phyloP scores from a whole-genome alignment of 768 basidiomycete species.

The Boletus rubropictus region DNA sequence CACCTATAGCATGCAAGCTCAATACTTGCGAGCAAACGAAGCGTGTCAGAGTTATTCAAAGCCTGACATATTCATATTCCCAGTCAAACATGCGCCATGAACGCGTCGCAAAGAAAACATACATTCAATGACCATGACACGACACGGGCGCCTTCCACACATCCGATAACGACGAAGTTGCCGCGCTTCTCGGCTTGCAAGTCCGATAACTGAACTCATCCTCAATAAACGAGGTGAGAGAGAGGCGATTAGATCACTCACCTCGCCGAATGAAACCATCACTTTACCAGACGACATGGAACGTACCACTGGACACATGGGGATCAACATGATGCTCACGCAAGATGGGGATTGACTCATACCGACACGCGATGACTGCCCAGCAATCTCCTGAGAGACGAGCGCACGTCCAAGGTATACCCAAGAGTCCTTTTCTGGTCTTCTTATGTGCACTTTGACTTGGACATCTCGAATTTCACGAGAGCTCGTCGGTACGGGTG shows the following conservation, averaged over 20 bases:
- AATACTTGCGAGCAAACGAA: conserved; percentile 75
- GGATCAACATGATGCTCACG: conserved; percentile 5
- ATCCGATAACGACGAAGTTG: conserved; percentile 80
- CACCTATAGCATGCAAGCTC: conserved; percentile 80
- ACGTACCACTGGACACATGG: conserved; percentile 27
- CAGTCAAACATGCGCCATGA: conserved; percentile 7
- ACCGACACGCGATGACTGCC: conserved; percentile 81
- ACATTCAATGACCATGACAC: conserved; percentile 86
- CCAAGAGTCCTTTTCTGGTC: conserved; percentile 77
- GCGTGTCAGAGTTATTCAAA: conserved; percentile 75
- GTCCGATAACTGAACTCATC: conserved; percentile 46
- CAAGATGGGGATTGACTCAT: conserved; percentile 26
- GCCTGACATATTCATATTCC: conserved; percentile 43
- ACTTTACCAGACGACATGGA: conserved; percentile 61
- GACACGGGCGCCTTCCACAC: conserved; percentile 66
- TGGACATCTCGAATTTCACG: conserved; percentile 73
- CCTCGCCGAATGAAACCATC: conserved; percentile 67
- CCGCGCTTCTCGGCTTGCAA: conserved; percentile 83
- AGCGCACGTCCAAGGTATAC: conserved; percentile 73
- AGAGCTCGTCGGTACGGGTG: conserved; percentile 21
- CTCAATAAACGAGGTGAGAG: neutral
- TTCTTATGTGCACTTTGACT: conserved; percentile 79
- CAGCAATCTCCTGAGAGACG: conserved; percentile 67
- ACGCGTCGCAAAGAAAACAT: conserved; percentile 21
- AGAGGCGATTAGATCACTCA: conserved; percentile 25